A percentile compares a stretch with the other conserved stretches of the same genome.
Conservation (phyloP, 2,329 filamentous ascomycete genomes). For the Sordariomycetes sp. region DNA sequence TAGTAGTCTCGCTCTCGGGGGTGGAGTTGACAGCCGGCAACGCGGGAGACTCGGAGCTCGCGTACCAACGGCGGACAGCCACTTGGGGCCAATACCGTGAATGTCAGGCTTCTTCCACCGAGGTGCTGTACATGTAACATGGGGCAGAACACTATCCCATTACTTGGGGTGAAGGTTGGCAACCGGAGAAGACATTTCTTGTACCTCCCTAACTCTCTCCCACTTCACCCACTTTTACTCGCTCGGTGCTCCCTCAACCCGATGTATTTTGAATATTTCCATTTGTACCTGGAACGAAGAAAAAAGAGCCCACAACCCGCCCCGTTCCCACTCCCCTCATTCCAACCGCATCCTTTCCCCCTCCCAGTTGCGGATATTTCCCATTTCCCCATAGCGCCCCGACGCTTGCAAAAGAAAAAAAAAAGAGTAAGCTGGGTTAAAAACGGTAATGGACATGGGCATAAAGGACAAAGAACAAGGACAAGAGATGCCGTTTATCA, state of each 20-base stretch:
- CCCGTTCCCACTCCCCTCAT: not conserved
- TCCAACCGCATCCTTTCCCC: not conserved
- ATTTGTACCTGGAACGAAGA: not conserved
- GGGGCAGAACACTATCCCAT: too few species aligned
- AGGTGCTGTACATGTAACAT: too few species aligned
- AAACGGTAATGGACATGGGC: not conserved
- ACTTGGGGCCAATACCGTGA: too few species aligned
- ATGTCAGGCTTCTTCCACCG: too few species aligned
- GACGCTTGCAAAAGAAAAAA: not conserved
- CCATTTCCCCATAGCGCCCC: not conserved
- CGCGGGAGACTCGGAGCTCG: too few species aligned
- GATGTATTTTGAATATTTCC: not conserved
- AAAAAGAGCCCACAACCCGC: not conserved
- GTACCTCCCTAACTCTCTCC: not conserved
- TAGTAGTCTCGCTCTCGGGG: not conserved
- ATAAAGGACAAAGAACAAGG: not conserved
- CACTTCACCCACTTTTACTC: not conserved
- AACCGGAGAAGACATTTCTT: not conserved
- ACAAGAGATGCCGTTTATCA: not conserved
- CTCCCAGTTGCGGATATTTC: not conserved
- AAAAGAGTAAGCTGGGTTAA: too few species aligned
- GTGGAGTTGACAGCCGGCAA: too few species aligned
- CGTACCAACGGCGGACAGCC: too few species aligned
- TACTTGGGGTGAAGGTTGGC: too few species aligned
- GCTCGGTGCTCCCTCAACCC: not conserved